Conservation (phyloP, 805 yeast species). For the Yamadazyma phyllophila region DNA sequence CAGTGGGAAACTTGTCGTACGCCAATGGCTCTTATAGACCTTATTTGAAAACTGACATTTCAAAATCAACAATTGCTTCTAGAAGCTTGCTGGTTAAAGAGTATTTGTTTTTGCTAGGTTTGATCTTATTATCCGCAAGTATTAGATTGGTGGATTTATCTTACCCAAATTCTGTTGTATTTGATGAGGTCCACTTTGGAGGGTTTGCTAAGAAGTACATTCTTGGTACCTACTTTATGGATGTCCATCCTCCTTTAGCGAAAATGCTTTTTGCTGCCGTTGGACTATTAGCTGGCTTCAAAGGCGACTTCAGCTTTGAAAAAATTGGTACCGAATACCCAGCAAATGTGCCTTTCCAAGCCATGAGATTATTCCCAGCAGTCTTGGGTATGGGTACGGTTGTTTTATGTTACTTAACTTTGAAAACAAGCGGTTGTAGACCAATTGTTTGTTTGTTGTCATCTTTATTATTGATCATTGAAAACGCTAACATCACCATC, state of each 20-base stretch:
- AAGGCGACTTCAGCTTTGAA: slow-evolving; percentile 66
- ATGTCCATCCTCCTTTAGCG: slow-evolving; percentile 78
- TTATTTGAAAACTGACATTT: slow-evolving; percentile 47
- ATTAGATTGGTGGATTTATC: slow-evolving; percentile 63
- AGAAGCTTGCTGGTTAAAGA: slow-evolving; percentile 34
- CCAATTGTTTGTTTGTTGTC: slow-evolving; percentile 60
- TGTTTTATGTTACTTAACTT: slow-evolving; percentile 60
- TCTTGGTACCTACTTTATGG: slow-evolving; percentile 63
- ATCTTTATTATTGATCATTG: slow-evolving; percentile 55
- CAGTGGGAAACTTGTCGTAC: slow-evolving; percentile 5
- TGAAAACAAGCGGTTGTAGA: slow-evolving; percentile 70
- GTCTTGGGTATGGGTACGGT: slow-evolving; percentile 67
- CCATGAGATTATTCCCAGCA: slow-evolving; percentile 73
- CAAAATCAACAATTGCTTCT: slow-evolving; percentile 21
- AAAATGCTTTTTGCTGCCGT: slow-evolving; percentile 74
- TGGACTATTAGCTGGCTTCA: slow-evolving; percentile 64
- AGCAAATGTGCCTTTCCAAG: slow-evolving; percentile 54
- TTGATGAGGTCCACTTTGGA: slow-evolving; percentile 94
- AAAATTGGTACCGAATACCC: slow-evolving; percentile 67
- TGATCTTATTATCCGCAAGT: slow-evolving; percentile 48
- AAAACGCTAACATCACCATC: slow-evolving; percentile 68
- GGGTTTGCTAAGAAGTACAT: slow-evolving; percentile 89
- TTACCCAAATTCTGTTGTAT: slow-evolving; percentile 78
- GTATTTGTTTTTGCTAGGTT: slow-evolving; percentile 32
- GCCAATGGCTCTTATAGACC: slow-evolving; percentile 31